These are phyloP conservation scores for Pseudocercospora eumusae DNA, from an alignment of 2,329 filamentous ascomycete genomes.

Conservation along the genomic window DNA sequence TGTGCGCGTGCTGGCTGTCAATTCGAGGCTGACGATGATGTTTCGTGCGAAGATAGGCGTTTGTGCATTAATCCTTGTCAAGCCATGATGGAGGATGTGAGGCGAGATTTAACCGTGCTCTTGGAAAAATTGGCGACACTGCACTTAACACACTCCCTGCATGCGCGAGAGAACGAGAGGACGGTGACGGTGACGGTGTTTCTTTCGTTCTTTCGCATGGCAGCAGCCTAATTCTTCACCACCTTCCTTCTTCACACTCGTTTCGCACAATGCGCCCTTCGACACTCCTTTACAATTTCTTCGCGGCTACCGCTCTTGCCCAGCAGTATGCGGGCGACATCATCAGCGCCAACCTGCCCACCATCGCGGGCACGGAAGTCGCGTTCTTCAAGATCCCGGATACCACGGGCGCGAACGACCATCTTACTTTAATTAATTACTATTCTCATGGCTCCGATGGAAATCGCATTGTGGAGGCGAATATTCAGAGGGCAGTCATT, in stretches of 20 bases:
- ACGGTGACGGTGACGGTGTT: too few species aligned
- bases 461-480: slow-evolving; percentile 29
- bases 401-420: slow-evolving; percentile 26
- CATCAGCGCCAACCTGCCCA: slow-evolving; percentile 30
- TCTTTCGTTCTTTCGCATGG: background rate
- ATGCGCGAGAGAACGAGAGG: background rate
- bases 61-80: slow-evolving; percentile 11
- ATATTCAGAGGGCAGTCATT: slow-evolving; percentile 36
- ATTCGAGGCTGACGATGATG: background rate
- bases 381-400: slow-evolving; percentile 41
- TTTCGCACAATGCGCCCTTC: slow-evolving; percentile 17
- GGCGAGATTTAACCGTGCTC: slow-evolving; percentile 12
- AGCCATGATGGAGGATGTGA: slow-evolving; percentile 5
- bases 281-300: slow-evolving; percentile 1
- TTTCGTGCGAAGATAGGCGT: too few species aligned
- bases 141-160: background rate
- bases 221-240: background rate
- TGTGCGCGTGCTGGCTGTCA: background rate
- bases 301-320: slow-evolving; percentile 17
- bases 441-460: slow-evolving; percentile 31
- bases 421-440: slow-evolving; percentile 40
- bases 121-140: background rate
- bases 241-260: slow-evolving; percentile 11
- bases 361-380: slow-evolving; percentile 28
- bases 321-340: slow-evolving; percentile 34